phyloP scores from a whole-genome alignment of 179 eudicot species.

The Silene vulgaris region DNA sequence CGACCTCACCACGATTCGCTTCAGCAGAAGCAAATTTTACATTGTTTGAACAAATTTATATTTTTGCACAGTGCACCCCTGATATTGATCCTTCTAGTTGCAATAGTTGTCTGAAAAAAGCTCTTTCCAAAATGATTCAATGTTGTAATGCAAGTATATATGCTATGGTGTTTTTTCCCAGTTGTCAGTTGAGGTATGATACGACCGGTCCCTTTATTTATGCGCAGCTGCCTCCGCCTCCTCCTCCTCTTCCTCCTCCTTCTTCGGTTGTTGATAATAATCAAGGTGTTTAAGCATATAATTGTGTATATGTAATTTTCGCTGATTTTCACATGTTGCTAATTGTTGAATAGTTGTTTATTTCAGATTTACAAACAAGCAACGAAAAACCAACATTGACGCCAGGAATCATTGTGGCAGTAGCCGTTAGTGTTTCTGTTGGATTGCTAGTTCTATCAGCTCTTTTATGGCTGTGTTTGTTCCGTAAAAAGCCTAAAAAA shows the following conservation, averaged over 20 bases:
- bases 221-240: not conserved
- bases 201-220: not conserved
- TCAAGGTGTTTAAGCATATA: too few species aligned
- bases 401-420: conserved; percentile 18
- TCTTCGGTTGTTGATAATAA: not conserved
- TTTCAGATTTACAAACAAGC: not conserved
- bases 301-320: too few species aligned
- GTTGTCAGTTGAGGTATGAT: conserved; percentile 22
- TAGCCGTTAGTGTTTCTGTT: not conserved
- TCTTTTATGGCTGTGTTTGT: conserved; percentile 9
- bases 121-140: not conserved
- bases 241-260: not conserved
- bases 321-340: too few species aligned
- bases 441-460: conserved; percentile 6
- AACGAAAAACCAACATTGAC: not conserved
- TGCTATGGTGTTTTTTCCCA: not conserved
- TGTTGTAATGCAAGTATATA: conserved; percentile 4
- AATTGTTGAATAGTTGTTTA: not conserved
- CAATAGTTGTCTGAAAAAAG: not conserved
- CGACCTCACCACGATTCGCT: not conserved
- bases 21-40: not conserved
- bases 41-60: not conserved
- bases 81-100: not conserved
- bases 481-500: not conserved
- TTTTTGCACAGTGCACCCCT: not conserved